phyloP scores from a whole-genome alignment of 257 asterid species.

The Solanum virginianum region DNA sequence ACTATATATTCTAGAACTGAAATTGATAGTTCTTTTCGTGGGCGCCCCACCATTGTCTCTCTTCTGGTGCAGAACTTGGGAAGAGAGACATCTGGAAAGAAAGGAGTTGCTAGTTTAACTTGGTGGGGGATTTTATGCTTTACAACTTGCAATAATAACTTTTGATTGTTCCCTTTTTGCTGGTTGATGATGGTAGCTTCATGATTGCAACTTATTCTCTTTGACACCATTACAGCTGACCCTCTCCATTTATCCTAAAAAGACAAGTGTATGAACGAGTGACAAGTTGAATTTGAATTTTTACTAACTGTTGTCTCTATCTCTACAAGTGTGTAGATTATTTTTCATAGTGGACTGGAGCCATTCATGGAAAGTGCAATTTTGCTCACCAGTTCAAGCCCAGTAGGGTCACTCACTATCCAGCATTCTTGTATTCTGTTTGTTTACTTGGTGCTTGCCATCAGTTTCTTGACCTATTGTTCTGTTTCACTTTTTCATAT shows the following conservation, averaged over 20 bases:
- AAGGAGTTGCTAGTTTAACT: not conserved
- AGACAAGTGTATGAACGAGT: slow-evolving; percentile 1
- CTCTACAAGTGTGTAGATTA: not conserved
- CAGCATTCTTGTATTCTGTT: not conserved
- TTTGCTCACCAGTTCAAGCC: not conserved
- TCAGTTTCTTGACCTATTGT: not conserved
- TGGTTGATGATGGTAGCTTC: not conserved
- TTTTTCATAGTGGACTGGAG: not conserved
- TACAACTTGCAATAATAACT: not conserved
- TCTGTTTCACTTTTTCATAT: not conserved
- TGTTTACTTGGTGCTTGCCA: not conserved
- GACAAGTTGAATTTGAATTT: not conserved
- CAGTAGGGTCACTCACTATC: slow-evolving; percentile 1
- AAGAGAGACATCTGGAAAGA: slow-evolving; percentile 16
- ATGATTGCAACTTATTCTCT: not conserved
- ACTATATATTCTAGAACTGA: not conserved
- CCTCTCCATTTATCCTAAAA: not conserved
- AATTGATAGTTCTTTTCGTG: slow-evolving; percentile 11
- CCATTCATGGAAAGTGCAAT: not conserved
- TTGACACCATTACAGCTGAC: not conserved
- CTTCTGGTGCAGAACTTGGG: not conserved
- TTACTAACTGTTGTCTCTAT: not conserved
- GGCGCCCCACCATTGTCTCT: slow-evolving; percentile 5
- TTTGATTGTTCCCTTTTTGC: not conserved
- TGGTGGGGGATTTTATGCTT: not conserved